phyloP scores from a whole-genome alignment of 2,329 filamentous ascomycete species.

The Mycosphaerella sp. region DNA sequence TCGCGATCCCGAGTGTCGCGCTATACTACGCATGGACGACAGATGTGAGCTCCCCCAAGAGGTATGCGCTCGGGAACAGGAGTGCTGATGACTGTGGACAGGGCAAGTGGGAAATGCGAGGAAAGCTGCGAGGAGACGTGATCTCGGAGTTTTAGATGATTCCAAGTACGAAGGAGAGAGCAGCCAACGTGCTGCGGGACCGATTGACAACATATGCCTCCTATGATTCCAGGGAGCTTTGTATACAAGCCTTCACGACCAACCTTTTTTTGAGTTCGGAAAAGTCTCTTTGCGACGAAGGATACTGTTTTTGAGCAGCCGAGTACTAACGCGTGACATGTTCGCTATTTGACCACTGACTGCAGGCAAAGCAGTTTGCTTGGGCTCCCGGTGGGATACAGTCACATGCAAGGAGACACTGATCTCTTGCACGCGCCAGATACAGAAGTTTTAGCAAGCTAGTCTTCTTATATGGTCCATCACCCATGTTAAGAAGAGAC shows the following conservation, averaged over 20 bases:
- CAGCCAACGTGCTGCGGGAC: background rate
- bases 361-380: background rate
- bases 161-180: background rate
- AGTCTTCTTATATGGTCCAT: background rate
- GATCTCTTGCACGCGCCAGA: background rate
- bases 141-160: constrained; percentile 63
- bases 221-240: background rate
- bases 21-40: constrained; percentile 69
- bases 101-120: constrained; percentile 81
- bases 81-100: constrained; percentile 36
- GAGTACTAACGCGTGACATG: background rate
- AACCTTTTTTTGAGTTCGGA: background rate
- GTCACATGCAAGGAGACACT: background rate
- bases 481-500: background rate
- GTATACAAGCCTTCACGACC: constrained; percentile 3
- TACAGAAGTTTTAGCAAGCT: background rate
- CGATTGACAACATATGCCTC: background rate
- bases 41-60: constrained; percentile 61
- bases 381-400: background rate
- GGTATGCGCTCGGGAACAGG: background rate
- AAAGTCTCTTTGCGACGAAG: background rate
- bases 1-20: constrained; percentile 63
- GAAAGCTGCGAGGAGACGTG: constrained; percentile 82
- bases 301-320: background rate
- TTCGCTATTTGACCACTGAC: background rate